Conservation (phyloP, 2,329 filamentous ascomycete species). For the Hypoxylon sp. region DNA sequence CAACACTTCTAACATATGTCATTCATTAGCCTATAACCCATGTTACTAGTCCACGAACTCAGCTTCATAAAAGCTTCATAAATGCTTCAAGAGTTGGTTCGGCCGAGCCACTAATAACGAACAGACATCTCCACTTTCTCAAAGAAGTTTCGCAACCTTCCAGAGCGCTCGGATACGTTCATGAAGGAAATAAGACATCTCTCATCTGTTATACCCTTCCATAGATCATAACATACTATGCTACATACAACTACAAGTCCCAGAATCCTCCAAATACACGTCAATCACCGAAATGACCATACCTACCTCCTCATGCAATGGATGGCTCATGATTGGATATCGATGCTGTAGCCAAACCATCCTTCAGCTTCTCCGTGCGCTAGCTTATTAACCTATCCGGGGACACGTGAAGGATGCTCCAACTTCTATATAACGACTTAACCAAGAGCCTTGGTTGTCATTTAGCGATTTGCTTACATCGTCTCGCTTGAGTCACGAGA, state of each 20-base stretch:
- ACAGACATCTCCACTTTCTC: constrained; percentile 6
- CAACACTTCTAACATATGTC: constrained; percentile 1
- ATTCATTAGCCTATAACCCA: constrained; percentile 1
- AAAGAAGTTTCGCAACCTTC: constrained; percentile 13
- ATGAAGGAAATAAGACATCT: constrained; percentile 10
- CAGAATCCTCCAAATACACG: constrained; percentile 26
- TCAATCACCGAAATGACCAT: constrained; percentile 38
- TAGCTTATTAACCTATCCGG: constrained; percentile 22
- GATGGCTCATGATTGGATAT: constrained; percentile 26
- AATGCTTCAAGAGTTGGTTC: constrained; percentile 5
- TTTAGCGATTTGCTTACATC: constrained; percentile 44
- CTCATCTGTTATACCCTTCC: constrained; percentile 16
- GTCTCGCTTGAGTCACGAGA: constrained; percentile 49
- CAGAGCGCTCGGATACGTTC: constrained; percentile 1
- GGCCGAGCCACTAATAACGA: constrained; percentile 10
- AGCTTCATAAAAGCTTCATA: not conserved
- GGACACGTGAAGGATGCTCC: constrained; percentile 36
- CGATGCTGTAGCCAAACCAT: constrained; percentile 25
- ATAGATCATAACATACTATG: constrained; percentile 21
- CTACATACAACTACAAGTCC: constrained; percentile 16
- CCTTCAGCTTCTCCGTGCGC: constrained; percentile 25
- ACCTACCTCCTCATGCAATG: constrained; percentile 33
- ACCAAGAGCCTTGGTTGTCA: constrained; percentile 41
- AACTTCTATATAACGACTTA: constrained; percentile 39
- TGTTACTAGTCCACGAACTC: not conserved